phyloP scores from a whole-genome alignment of 2,329 filamentous ascomycete species.

The Venturia oleaginea region DNA sequence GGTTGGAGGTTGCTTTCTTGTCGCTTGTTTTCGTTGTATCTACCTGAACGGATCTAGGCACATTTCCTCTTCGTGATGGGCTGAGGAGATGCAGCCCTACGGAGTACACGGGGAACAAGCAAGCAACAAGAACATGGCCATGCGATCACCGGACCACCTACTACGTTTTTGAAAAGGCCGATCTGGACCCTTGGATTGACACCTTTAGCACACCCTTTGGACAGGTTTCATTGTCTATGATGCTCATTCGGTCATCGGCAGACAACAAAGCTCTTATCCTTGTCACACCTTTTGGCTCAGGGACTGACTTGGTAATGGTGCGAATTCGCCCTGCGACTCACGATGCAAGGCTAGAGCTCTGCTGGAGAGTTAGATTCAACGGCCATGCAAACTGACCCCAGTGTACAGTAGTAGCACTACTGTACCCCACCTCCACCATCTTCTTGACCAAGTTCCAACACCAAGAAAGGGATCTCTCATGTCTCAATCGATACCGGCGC shows the following conservation, averaged over 20 bases:
- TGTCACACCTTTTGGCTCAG: neutral
- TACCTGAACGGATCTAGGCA: too few species aligned
- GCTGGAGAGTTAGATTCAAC: neutral
- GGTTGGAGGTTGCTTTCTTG: too few species aligned
- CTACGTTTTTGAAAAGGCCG: neutral
- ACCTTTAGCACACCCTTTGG: neutral
- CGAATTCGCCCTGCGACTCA: neutral
- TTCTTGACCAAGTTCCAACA: neutral
- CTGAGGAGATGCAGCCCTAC: too few species aligned
- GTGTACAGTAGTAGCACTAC: too few species aligned
- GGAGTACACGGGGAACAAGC: too few species aligned
- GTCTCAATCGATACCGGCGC: neutral
- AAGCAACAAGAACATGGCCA: too few species aligned
- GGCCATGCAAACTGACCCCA: neutral
- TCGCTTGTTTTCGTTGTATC: too few species aligned
- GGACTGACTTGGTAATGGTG: too few species aligned
- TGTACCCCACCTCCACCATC: neutral
- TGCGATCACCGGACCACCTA: too few species aligned
- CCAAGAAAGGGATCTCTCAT: neutral
- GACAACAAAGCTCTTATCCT: neutral
- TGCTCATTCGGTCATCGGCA: neutral
- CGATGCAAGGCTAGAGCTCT: neutral
- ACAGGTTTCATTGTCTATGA: neutral
- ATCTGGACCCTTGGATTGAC: neutral
- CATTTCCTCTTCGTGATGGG: too few species aligned